These are phyloP conservation scores for Fusarium musae DNA, from an alignment of 2,329 filamentous ascomycete species.

Conservation along the genomic window DNA sequence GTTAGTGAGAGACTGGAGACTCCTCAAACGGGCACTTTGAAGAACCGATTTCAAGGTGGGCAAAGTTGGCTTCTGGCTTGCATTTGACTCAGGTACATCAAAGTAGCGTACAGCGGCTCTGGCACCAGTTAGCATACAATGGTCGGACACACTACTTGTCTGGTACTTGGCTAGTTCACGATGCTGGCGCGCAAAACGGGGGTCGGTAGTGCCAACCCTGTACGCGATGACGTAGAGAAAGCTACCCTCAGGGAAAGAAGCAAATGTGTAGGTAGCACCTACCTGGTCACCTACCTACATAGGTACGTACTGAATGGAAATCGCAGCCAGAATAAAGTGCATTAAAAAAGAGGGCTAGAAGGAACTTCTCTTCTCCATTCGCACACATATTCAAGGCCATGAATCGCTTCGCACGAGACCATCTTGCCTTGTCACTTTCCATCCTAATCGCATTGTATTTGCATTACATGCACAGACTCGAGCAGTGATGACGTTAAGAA, in stretches of 20 bases:
- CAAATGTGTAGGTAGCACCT: constrained; percentile 1
- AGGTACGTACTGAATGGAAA: constrained; percentile 25
- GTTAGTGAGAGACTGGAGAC: constrained; percentile 35
- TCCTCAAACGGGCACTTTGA: constrained; percentile 23
- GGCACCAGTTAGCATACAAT: not conserved
- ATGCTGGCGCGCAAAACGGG: constrained; percentile 27
- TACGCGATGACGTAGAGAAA: constrained; percentile 44
- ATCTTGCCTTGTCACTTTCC: not conserved
- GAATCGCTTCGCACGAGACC: constrained; percentile 1
- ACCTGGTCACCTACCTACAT: constrained; percentile 3
- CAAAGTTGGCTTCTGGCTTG: constrained; percentile 37
- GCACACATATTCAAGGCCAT: not conserved
- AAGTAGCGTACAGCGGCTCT: constrained; percentile 9
- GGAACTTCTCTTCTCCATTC: not conserved
- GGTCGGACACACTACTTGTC: constrained; percentile 3
- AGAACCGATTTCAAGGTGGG: constrained; percentile 35
- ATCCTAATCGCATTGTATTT: not conserved
- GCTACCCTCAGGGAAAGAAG: constrained; percentile 28
- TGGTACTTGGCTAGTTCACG: constrained; percentile 21
- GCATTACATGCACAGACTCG: constrained; percentile 17
- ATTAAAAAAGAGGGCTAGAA: not conserved
- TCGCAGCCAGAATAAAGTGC: not conserved
- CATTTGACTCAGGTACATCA: constrained; percentile 10
- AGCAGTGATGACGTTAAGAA: constrained; percentile 21
- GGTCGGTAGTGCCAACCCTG: constrained; percentile 29